These are phyloP conservation scores for Larix sibirica DNA, from an alignment of 83 land plant species.

Conservation along the genomic window DNA sequence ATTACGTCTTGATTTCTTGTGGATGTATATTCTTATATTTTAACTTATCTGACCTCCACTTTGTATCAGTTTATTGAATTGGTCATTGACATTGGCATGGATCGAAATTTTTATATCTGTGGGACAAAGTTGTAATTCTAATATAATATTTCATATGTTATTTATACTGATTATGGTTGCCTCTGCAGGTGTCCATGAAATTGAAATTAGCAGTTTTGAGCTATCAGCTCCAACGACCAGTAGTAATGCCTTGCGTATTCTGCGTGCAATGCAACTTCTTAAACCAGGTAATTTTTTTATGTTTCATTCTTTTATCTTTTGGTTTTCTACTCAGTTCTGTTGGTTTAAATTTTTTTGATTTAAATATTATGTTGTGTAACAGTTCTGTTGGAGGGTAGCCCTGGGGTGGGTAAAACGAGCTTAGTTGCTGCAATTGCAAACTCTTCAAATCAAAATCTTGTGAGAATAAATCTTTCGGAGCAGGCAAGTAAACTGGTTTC, in stretches of 20 bases:
- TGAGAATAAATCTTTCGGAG: slow-evolving; percentile 95
- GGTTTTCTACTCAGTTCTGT: background rate
- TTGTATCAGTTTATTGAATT: background rate
- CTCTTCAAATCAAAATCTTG: slow-evolving; percentile 82
- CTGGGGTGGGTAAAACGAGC: slow-evolving; percentile 99
- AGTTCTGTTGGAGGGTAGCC: slow-evolving; percentile 98
- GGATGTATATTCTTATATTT: background rate
- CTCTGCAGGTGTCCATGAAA: slow-evolving; percentile 31
- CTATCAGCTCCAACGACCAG: slow-evolving; percentile 90
- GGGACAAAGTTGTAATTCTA: background rate
- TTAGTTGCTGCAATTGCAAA: slow-evolving; percentile 83
- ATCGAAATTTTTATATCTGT: background rate
- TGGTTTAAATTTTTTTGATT: no score
- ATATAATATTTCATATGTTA: background rate
- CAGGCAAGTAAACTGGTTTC: slow-evolving; percentile 52
- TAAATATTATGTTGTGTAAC: background rate
- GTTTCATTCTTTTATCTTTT: background rate
- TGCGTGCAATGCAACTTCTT: slow-evolving; percentile 94
- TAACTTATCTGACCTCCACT: background rate
- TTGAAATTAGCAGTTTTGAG: slow-evolving; percentile 50
- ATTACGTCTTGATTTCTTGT: background rate
- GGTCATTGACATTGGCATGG: background rate
- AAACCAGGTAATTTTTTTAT: slow-evolving; percentile 67
- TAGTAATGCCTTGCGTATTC: slow-evolving; percentile 77
- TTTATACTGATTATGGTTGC: slow-evolving; percentile 1